Base-by-base conservation (phyloP, 441 rosid species). In the Croton setiger region DNA sequence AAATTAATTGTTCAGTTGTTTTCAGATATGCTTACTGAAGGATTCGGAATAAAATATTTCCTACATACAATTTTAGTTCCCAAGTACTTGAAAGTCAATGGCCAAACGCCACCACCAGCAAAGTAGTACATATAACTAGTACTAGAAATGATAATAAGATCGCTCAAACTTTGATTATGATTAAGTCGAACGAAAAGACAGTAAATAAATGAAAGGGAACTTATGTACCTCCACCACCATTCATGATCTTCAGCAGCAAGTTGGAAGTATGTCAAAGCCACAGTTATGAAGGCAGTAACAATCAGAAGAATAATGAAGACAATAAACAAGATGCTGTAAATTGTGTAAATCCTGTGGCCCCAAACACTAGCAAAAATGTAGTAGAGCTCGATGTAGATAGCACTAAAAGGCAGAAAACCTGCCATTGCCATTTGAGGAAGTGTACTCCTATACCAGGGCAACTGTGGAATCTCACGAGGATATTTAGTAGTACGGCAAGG, bases 231-330 rank as follows among this genome's bases (percentile, higher is more conserved):
- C 97, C 97, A 90, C 97, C 97, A 90, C 92, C 97, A 87, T 76
- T 88, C 85, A 62, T 90, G 97, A 73, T 90, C 97, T 79, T 90
- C 97, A 18, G 95, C 95, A 31, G 95, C 97, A 9, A 90, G 95
- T 78, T 88, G 95, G 80, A 88, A 88, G 78, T 90, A 76, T 7
- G 97, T 87, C 82, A 90, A 76, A 20, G 97, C 97, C 76, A 90
- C 91, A 4, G 94, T 88, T 37, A 90, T 84, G 69, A 88, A 90
- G 48, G 97, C 95, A 7, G 92, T 90, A 62, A 88, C 97, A 69
- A 90, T 90, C 74, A 90, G 72, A 61, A 90, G 91, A 76, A 90
- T 90, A 52, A 88, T 82, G 85, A 86, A 88, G 70, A 90, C 93
- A 20, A 90, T 84, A 74, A 88, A 86, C 76, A 90, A 82, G 77